These are phyloP conservation scores for Colletotrichum sublineola DNA, from an alignment of 2,329 filamentous ascomycete species.

Conservation along the genomic window DNA sequence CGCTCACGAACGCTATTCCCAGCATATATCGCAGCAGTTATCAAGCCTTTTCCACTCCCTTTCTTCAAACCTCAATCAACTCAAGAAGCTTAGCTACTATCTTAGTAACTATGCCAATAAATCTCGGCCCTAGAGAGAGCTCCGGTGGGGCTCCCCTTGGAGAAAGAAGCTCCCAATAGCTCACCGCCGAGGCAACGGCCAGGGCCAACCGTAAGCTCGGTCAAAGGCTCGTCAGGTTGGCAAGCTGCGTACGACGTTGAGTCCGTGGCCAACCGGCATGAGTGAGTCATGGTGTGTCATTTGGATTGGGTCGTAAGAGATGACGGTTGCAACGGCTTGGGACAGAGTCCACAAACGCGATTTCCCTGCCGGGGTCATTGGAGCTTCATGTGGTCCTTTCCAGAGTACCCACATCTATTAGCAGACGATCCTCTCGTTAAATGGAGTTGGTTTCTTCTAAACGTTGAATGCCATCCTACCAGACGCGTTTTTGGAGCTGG, in stretches of 20 bases:
- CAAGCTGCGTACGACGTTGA: neutral
- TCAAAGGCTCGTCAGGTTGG: slow-evolving; percentile 9
- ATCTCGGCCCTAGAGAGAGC: slow-evolving; percentile 22
- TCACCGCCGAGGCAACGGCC: slow-evolving; percentile 9
- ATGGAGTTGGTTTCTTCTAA: neutral
- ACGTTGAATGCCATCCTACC: neutral
- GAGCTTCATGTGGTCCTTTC: neutral
- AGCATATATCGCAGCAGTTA: neutral
- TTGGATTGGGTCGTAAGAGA: slow-evolving; percentile 10
- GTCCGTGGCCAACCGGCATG: neutral
- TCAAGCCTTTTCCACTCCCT: neutral
- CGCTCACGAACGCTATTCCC: slow-evolving; percentile 14
- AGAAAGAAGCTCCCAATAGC: slow-evolving; percentile 27
- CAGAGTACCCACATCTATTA: no score
- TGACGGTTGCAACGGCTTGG: neutral
- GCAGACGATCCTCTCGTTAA: neutral
- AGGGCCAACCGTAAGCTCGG: slow-evolving; percentile 29
- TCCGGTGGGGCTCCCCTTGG: slow-evolving; percentile 19
- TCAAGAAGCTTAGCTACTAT: neutral
- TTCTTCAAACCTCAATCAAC: neutral
- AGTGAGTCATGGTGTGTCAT: slow-evolving; percentile 34
- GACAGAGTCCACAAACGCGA: neutral
- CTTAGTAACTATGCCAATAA: neutral
- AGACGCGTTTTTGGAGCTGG: neutral
- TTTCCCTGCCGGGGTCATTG: neutral